A percentile compares a stretch with the other conserved stretches of the same genome.
These are phyloP conservation scores for Ascocoryne sarcoides DNA, from an alignment of 2,329 filamentous ascomycete species.

Conservation along the genomic window DNA sequence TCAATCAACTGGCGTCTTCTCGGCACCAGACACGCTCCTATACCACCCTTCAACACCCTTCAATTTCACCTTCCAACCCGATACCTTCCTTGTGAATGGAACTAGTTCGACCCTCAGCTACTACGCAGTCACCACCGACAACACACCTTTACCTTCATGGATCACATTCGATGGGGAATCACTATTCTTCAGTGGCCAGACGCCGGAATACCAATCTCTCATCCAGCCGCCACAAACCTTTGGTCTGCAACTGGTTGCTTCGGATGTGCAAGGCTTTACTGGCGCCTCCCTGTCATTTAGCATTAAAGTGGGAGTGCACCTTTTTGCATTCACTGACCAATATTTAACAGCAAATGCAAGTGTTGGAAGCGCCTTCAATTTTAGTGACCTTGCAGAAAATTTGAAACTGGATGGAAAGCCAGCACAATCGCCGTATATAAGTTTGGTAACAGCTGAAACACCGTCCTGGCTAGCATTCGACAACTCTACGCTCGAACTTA, in stretches of 20 bases:
- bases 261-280: slow-evolving; percentile 70
- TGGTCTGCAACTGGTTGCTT: slow-evolving; percentile 64
- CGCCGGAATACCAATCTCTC: slow-evolving; percentile 55
- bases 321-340: slow-evolving; percentile 54
- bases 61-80: slow-evolving; percentile 41
- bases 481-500: slow-evolving; percentile 48
- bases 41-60: slow-evolving; percentile 45
- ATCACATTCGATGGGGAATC: slow-evolving; percentile 58
- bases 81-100: slow-evolving; percentile 52
- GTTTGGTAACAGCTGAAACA: slow-evolving; percentile 41
- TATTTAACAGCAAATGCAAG: slow-evolving; percentile 49
- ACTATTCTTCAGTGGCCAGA: slow-evolving; percentile 62
- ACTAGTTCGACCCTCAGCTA: slow-evolving; percentile 48
- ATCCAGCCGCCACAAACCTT: slow-evolving; percentile 64
- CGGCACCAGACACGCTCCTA: slow-evolving; percentile 50
- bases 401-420: slow-evolving; percentile 50
- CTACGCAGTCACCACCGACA: slow-evolving; percentile 67
- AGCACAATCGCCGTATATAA: slow-evolving; percentile 41
- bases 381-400: slow-evolving; percentile 39
- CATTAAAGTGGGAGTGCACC: slow-evolving; percentile 62
- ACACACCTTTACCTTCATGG: slow-evolving; percentile 82
- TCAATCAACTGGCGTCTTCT: slow-evolving; percentile 47
- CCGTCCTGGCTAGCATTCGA: slow-evolving; percentile 67
- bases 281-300: slow-evolving; percentile 58
- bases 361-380: slow-evolving; percentile 41